Evolutionary conservation across 805 yeast genomes (phyloP), one percentile per base, ranked within the genome.

Genomic region (Wickerhamiella allomyrinae): DNA sequence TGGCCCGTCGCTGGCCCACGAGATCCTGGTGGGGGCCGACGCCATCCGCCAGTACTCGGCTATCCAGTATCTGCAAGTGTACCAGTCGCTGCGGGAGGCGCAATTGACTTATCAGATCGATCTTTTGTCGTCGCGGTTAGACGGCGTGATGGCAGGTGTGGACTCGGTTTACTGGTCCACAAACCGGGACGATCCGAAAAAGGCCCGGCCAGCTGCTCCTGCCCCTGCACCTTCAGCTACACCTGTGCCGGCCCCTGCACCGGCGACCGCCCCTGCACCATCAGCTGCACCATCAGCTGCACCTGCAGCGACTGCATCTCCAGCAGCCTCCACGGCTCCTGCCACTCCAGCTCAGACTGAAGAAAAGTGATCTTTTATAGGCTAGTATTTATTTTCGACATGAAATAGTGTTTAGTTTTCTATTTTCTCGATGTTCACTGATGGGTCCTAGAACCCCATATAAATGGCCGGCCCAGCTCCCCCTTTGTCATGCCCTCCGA

Each of bases 31-130:
- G 33, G 43, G 40, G 43, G 49, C 50, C 13, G 55, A 51, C 33
- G 52, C 55, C 7, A 47, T 46, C 42, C 49, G 47, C 46, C 45
- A 50, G 40, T 51, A 51, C 42, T 48, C 51, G 17, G 49, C 55
- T 7, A 47, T 54, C 25, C 55, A 51, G 46, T 50, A 45, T 20
- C 41, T 50, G 35, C 53, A 51, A 40, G 55, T 48, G 11, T 51
- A 50, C 37, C 24, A 41, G 37, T 46, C 46, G 34, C 39, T 51
- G 41, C 46, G 51, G 11, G 46, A 48, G 37, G 53, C 49, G 23
- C 47, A 50, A 39, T 40, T 45, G 10, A 47, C 46, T 41, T 46
- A 48, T 42, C 44, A 49, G 33, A 35, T 48, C 34, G 29, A 36
- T 14, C 29, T 36, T 11, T 29, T 36, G 15, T 34, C 23, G 20